Conservation (phyloP, 768 basidiomycete genomes). For the Kwoniella mangroviensis region DNA sequence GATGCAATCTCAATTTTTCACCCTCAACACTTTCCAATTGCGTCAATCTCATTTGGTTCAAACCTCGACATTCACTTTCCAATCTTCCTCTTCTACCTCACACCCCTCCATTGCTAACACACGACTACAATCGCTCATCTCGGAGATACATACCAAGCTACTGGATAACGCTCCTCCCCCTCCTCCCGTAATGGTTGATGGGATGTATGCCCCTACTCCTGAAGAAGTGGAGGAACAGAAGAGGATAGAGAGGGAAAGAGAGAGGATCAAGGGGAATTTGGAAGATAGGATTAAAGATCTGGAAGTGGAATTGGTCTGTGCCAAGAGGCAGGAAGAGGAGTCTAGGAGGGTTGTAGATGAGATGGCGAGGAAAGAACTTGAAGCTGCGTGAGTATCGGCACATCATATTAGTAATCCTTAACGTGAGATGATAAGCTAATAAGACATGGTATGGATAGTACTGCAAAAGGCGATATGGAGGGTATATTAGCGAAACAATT, state of each 20-base stretch:
- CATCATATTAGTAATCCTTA: too few species aligned
- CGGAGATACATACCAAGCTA: constrained; percentile 32
- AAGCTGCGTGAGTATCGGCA: constrained; percentile 23
- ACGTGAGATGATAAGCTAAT: not conserved
- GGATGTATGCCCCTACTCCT: not conserved
- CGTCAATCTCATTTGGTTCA: constrained; percentile 9
- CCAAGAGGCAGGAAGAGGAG: constrained; percentile 45
- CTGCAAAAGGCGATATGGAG: constrained; percentile 24
- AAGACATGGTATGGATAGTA: constrained; percentile 1
- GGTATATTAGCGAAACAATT: constrained; percentile 20
- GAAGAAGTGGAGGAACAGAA: constrained; percentile 45
- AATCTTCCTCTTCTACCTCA: constrained; percentile 48
- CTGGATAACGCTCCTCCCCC: constrained; percentile 10
- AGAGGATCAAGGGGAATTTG: constrained; percentile 40
- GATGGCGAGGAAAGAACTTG: constrained; percentile 30
- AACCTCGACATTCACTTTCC: constrained; percentile 9
- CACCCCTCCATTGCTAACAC: constrained; percentile 52
- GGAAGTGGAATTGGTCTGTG: constrained; percentile 47
- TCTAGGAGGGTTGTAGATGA: constrained; percentile 44
- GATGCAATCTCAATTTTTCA: constrained; percentile 51
- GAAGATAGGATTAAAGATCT: constrained; percentile 53
- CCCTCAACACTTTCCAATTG: constrained; percentile 5
- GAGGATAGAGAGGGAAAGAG: constrained; percentile 39
- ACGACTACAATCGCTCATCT: constrained; percentile 43
- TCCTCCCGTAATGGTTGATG: not conserved